phyloP scores from a whole-genome alignment of 768 basidiomycete species.

The Tricholoma flavovirens region DNA sequence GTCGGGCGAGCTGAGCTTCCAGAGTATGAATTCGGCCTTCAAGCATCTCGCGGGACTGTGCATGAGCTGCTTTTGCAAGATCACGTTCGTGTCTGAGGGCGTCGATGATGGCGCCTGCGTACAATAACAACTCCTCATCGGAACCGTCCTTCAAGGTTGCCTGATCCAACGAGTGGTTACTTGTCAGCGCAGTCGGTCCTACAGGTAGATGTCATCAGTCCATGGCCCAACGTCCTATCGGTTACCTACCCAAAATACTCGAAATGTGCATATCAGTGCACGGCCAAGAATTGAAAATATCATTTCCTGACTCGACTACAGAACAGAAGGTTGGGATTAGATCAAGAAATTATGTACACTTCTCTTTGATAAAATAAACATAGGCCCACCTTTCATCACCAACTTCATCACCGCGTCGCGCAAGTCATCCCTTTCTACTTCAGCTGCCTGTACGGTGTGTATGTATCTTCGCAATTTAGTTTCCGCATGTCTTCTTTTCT shows the following conservation, averaged over 20 bases:
- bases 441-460: conserved; percentile 25
- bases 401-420: conserved; percentile 47
- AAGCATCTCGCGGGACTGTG: conserved; percentile 30
- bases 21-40: conserved; percentile 39
- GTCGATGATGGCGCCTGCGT: conserved; percentile 40
- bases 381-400: conserved; percentile 51
- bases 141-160: not conserved
- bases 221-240: not conserved
- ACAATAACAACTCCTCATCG: conserved; percentile 27
- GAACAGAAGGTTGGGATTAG: conserved; percentile 1
- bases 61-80: conserved; percentile 38
- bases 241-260: conserved; percentile 36
- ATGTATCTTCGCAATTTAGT: conserved; percentile 32
- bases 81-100: conserved; percentile 38
- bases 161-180: conserved; percentile 9
- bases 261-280: conserved; percentile 31
- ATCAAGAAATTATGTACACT: not conserved
- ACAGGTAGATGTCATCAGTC: conserved; percentile 9
- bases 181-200: conserved; percentile 4
- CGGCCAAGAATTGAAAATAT: conserved; percentile 42
- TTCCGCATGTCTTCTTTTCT: conserved; percentile 29
- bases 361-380: not conserved
- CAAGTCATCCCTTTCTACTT: conserved; percentile 48
- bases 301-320: conserved; percentile 36
- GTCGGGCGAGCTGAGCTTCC: conserved; percentile 47